Conservation (phyloP, 139 green algal genomes). For the Ettlia oleoabundans region DNA sequence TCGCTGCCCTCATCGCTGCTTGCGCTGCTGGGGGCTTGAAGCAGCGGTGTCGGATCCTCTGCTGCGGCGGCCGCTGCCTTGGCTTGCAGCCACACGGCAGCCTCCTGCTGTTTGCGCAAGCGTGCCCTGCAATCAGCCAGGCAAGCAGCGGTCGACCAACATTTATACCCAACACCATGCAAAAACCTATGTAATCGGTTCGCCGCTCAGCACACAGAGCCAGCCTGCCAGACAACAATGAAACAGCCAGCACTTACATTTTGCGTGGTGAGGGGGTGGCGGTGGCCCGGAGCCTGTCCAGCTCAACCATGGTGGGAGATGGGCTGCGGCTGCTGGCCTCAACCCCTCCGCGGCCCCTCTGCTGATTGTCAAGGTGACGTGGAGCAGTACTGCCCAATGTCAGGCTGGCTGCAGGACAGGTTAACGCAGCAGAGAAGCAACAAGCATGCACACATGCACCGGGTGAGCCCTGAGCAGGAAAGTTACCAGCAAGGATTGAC, state of each 20-base stretch:
- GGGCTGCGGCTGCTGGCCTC: not conserved
- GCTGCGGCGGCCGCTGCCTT: not conserved
- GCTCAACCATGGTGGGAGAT: not conserved
- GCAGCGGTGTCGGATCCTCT: not conserved
- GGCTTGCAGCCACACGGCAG: not conserved
- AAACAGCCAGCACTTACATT: too few relatives aligned
- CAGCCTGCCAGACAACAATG: too few relatives aligned
- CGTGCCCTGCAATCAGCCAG: too few relatives aligned
- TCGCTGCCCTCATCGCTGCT: not conserved
- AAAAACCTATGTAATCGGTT: too few relatives aligned
- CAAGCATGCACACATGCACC: too few relatives aligned
- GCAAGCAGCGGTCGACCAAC: too few relatives aligned
- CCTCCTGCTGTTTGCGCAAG: constrained; percentile 7
- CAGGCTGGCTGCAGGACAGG: constrained; percentile 11
- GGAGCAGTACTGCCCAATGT: not conserved
- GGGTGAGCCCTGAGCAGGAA: not conserved
- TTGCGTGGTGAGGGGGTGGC: not conserved
- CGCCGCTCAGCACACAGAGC: too few relatives aligned
- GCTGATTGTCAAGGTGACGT: too few relatives aligned
- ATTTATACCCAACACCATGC: too few relatives aligned
- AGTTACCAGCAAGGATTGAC: not conserved
- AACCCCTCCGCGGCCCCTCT: too few relatives aligned
- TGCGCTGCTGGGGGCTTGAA: not conserved
- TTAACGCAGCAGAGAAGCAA: too few relatives aligned
- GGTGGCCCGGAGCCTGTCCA: not conserved